Percentiles rank a stretch among this genome's conserved stretches.
Evolutionary conservation across 371 early-diverging fungal species (phyloP).

Genomic region (Zancudomyces culisetae): DNA sequence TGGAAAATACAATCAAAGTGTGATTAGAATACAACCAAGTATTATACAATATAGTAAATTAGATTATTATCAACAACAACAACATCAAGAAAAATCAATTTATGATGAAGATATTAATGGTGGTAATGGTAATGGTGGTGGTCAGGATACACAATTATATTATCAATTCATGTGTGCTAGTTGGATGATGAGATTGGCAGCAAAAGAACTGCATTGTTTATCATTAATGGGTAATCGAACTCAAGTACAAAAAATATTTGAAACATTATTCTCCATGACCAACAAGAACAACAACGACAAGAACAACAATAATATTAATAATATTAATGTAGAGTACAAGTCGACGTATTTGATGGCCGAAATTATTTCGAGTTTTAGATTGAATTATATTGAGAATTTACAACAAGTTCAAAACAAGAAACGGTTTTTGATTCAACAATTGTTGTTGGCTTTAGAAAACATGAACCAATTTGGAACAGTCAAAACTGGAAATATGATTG

Average conservation of each 20-base stretch:
- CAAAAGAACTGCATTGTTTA: background rate
- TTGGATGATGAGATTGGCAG: background rate
- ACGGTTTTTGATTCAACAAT: background rate
- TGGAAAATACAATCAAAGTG: slow-evolving; percentile 23
- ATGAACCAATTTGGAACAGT: background rate
- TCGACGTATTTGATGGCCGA: background rate
- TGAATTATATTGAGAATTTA: background rate
- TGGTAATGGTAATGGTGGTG: too few species aligned
- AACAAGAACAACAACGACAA: background rate
- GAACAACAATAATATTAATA: background rate
- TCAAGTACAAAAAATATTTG: slow-evolving; percentile 1
- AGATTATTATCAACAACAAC: background rate
- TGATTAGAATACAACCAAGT: background rate
- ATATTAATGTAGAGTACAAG: background rate
- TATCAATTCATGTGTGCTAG: background rate
- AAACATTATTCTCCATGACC: background rate
- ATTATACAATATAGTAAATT: too few species aligned
- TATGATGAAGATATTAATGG: too few species aligned
- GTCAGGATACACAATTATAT: background rate
- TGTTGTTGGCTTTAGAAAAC: background rate
- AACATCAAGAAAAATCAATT: background rate
- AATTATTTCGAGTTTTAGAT: background rate
- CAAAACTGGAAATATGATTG: too few species aligned
- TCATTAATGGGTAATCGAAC: background rate
- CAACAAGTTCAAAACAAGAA: background rate